Percentiles rank a stretch among this genome's conserved stretches.
These are phyloP conservation scores for Fraxinus baroniana DNA, from an alignment of 305 asterid species.

Conservation along the genomic window DNA sequence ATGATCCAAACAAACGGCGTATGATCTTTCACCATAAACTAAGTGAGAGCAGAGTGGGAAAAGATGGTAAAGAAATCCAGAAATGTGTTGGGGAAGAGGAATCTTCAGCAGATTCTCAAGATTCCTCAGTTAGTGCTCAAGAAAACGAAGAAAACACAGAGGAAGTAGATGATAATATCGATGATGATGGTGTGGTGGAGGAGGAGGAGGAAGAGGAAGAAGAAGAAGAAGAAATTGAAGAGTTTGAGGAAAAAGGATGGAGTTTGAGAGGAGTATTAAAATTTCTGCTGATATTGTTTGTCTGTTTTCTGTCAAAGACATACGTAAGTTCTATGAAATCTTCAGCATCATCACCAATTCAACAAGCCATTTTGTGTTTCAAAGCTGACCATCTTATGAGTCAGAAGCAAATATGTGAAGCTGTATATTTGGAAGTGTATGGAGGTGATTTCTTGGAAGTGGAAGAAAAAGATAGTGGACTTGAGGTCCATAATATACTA, in stretches of 20 bases:
- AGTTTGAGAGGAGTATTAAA: slow-evolving; percentile 42
- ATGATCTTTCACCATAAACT: slow-evolving; percentile 35
- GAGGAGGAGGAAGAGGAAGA: slow-evolving; percentile 24
- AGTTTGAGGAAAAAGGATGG: slow-evolving; percentile 35
- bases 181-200: slow-evolving; percentile 18
- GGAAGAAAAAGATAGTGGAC: slow-evolving; percentile 21
- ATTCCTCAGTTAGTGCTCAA: neutral
- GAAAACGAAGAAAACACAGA: neutral
- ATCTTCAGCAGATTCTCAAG: neutral
- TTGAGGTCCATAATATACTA: slow-evolving; percentile 21
- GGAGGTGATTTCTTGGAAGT: slow-evolving; percentile 25
- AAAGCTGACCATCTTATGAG: neutral
- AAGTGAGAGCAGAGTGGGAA: slow-evolving; percentile 26
- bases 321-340: slow-evolving; percentile 43
- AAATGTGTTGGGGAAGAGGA: neutral
- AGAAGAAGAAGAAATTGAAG: slow-evolving; percentile 31
- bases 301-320: slow-evolving; percentile 38
- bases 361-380: neutral
- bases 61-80: slow-evolving; percentile 3
- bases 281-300: slow-evolving; percentile 38
- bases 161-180: slow-evolving; percentile 6
- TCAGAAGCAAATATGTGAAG: slow-evolving; percentile 29
- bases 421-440: slow-evolving; percentile 21
- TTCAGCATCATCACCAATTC: slow-evolving; percentile 29
- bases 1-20: slow-evolving; percentile 53